Evolutionary conservation across 148 eudicot species (phyloP).

Genomic region (Arbutus unedo): DNA sequence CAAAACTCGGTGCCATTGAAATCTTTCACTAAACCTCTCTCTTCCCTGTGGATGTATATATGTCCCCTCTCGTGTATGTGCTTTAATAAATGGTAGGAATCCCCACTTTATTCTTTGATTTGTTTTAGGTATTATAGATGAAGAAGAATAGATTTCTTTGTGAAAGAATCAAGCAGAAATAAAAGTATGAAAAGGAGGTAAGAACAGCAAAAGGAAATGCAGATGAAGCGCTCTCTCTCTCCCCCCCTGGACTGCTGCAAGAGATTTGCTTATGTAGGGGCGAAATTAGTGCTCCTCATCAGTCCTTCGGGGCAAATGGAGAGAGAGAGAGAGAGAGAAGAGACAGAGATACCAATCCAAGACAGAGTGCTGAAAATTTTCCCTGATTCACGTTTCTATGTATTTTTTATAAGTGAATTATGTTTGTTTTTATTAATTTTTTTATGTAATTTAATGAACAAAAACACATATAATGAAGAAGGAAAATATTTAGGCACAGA

Average conservation of each 20-base stretch:
- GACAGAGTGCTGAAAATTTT: neutral
- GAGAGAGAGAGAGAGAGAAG: conserved; percentile 9
- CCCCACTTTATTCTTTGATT: neutral
- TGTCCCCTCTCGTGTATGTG: neutral
- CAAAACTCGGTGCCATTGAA: conserved; percentile 60
- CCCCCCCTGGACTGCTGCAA: neutral
- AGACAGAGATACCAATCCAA: conserved; percentile 7
- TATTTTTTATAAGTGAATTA: too few relatives aligned
- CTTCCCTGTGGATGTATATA: neutral
- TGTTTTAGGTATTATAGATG: conserved; percentile 3
- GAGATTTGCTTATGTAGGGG: conserved; percentile 4
- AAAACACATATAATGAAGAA: neutral
- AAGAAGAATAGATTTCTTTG: conserved; percentile 2
- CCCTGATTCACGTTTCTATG: too few relatives aligned
- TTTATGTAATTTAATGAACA: too few relatives aligned
- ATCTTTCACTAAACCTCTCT: conserved; percentile 1
- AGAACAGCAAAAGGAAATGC: neutral
- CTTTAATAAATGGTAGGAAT: neutral
- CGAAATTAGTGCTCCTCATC: neutral
- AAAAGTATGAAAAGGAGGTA: neutral
- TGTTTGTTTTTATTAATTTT: neutral
- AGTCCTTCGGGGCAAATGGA: neutral
- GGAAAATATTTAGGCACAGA: neutral
- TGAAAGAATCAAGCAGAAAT: conserved; percentile 1
- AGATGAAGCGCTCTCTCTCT: neutral